Evolutionary conservation across 2,329 filamentous ascomycete species (phyloP).

Genomic region (Monilinia polystroma): DNA sequence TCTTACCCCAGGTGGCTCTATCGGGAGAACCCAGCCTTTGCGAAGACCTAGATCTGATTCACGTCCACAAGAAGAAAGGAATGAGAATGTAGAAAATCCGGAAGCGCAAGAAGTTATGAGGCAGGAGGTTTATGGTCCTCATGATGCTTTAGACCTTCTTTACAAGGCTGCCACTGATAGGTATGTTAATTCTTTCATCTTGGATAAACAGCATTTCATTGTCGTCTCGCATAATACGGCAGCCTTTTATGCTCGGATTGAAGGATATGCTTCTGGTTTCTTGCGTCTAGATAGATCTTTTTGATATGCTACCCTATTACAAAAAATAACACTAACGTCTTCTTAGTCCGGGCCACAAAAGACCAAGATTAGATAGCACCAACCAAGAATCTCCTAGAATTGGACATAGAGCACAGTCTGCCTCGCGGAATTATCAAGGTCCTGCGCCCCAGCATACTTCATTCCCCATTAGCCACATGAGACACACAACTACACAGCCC

Average conservation of each 20-base stretch:
- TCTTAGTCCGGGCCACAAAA: constrained; percentile 40
- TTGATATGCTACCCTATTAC: neutral
- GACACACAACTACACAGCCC: constrained; percentile 28
- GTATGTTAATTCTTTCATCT: constrained; percentile 31
- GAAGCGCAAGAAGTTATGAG: constrained; percentile 66
- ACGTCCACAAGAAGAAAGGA: constrained; percentile 42
- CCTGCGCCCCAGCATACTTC: constrained; percentile 26
- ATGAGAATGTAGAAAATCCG: constrained; percentile 62
- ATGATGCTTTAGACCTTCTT: constrained; percentile 87
- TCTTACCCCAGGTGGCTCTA: constrained; percentile 63
- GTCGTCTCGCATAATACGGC: neutral
- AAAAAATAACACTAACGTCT: constrained; percentile 42
- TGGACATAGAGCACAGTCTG: constrained; percentile 25
- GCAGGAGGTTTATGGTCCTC: constrained; percentile 79
- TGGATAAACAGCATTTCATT: constrained; percentile 36
- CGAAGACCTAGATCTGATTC: constrained; percentile 54
- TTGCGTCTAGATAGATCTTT: neutral
- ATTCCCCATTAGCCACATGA: constrained; percentile 30
- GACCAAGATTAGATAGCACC: constrained; percentile 32
- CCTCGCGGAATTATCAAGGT: constrained; percentile 28
- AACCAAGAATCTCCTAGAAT: constrained; percentile 35
- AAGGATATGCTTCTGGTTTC: neutral
- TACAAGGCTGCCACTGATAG: constrained; percentile 79
- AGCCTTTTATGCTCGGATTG: constrained; percentile 21
- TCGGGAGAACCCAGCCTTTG: constrained; percentile 65